Percentiles rank a stretch among this genome's conserved stretches.
Conservation (phyloP, 2,329 filamentous ascomycete species). For the Cadophora sp. region DNA sequence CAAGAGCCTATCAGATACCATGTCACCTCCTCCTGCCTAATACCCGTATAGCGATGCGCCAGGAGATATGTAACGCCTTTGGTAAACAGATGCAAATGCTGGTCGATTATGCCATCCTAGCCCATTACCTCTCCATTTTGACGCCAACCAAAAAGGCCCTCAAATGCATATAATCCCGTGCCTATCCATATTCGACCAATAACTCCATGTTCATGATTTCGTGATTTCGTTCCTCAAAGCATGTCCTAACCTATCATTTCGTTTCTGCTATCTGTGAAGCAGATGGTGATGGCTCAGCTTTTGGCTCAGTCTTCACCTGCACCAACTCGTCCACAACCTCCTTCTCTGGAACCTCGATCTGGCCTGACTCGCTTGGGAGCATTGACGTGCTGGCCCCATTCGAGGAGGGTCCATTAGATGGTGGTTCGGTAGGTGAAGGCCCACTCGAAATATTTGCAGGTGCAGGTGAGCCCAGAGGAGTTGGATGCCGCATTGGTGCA, state of each 20-base stretch:
- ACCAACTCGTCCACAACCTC: conserved; percentile 36
- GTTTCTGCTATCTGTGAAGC: not conserved
- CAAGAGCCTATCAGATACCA: conserved; percentile 8
- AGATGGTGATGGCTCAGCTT: conserved; percentile 30
- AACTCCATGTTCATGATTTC: conserved; percentile 16
- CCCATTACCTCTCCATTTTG: not conserved
- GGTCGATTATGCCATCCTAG: not conserved
- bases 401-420: not conserved
- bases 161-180: not conserved
- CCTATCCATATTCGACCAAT: not conserved
- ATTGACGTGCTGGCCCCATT: conserved; percentile 32
- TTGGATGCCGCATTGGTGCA: conserved; percentile 31
- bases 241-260: not conserved
- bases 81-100: conserved; percentile 5
- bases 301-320: conserved; percentile 35
- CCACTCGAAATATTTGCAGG: conserved; percentile 33
- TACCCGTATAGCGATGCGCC: not conserved
- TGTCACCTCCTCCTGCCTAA: not conserved
- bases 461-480: conserved; percentile 30
- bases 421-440: not conserved
- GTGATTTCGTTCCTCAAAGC: conserved; percentile 10
- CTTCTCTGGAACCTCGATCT: conserved; percentile 23
- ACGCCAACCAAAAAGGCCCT: conserved; percentile 2
- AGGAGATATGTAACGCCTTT: conserved; percentile 14
- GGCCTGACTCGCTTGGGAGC: conserved; percentile 22